These are phyloP conservation scores for Boletus smithii DNA, from an alignment of 1,284 basidiomycete species.

Conservation along the genomic window DNA sequence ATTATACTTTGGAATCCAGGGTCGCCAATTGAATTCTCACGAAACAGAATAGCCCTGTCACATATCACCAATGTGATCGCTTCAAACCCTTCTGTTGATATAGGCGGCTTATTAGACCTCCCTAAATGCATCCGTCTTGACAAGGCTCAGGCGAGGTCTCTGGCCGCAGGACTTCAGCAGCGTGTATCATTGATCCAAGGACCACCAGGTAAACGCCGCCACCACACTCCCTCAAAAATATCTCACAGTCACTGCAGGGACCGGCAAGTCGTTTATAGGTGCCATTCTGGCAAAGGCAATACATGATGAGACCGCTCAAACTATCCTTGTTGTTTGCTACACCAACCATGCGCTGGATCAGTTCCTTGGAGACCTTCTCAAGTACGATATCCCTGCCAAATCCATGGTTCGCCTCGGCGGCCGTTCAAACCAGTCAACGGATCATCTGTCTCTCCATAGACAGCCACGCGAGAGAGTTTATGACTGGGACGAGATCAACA, in stretches of 20 bases:
- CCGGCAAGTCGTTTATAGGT: constrained; percentile 68
- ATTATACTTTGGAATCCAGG: constrained; percentile 48
- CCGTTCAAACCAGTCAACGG: constrained; percentile 46
- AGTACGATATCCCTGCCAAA: constrained; percentile 46
- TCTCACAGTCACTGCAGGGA: constrained; percentile 40
- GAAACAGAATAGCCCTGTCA: neutral
- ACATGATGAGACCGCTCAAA: constrained; percentile 43
- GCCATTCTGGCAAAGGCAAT: constrained; percentile 54
- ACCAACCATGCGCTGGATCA: constrained; percentile 69
- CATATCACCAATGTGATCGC: constrained; percentile 39
- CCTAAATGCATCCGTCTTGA: constrained; percentile 45
- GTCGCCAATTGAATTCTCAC: neutral
- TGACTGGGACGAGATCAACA: constrained; percentile 40
- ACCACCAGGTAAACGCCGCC: constrained; percentile 49
- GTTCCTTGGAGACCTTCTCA: constrained; percentile 55
- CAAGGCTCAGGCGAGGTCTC: constrained; percentile 45
- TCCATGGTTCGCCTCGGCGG: constrained; percentile 55
- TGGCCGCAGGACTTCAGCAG: constrained; percentile 49
- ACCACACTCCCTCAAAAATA: neutral
- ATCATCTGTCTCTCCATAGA: constrained; percentile 39
- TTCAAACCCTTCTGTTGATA: constrained; percentile 35
- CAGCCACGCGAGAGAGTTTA: constrained; percentile 19
- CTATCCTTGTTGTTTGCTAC: constrained; percentile 60
- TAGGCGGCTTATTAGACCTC: constrained; percentile 38
- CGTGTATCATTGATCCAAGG: constrained; percentile 60